Base-by-base conservation (phyloP, 2,329 filamentous ascomycete species). In the Beauveria sp. region DNA sequence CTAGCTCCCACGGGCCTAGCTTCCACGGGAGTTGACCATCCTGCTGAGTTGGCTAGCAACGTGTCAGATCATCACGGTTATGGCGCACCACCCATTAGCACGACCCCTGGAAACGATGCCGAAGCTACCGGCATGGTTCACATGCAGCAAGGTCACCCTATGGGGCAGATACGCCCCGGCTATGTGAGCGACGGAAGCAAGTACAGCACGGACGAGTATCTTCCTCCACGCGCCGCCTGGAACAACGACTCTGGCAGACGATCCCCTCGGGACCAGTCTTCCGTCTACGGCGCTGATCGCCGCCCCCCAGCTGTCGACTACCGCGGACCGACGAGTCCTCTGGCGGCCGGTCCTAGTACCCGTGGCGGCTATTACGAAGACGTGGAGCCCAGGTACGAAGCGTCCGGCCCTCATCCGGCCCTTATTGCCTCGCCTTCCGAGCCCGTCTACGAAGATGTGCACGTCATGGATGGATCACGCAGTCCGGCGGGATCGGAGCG, bases 361-460 rank as follows among this genome's bases (percentile, higher is more conserved):
- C 72, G 65, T 54, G 76, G 69, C 67, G 76, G 82, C 64, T 97
- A 97, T 75, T 96, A 96, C 70, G 94, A 97, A 79, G 93, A 97
- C 71, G 85, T 96, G 14, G 92, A 96, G 66, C 92, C 93, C 50
- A 89, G 87, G 61, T 97, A 97, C 69, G 89, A 69, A 68, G 63
- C 65, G 63, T 71, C 59, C 63, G 66, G 68, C 12, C 41, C 62
- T 14, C 61, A 65, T 9, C 57, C 43, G 2, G 56, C 65, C 66
- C 63, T 66, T 53, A 30, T 51, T 34, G 68, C 68, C 24, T 67
- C 70, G 24, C 68, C 70, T 9, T 64, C 76, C 57, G 75, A 77
- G 52, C 69, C 69, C 40, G 80, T 79, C 18, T 86, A 85, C 66
- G 89, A 92, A 64, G 85, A 89, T 64, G 71, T 87, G 41, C 83